Evolutionary conservation across 169 alveolate genomes (phyloP).

Genomic region (Plasmodium gonderi): DNA sequence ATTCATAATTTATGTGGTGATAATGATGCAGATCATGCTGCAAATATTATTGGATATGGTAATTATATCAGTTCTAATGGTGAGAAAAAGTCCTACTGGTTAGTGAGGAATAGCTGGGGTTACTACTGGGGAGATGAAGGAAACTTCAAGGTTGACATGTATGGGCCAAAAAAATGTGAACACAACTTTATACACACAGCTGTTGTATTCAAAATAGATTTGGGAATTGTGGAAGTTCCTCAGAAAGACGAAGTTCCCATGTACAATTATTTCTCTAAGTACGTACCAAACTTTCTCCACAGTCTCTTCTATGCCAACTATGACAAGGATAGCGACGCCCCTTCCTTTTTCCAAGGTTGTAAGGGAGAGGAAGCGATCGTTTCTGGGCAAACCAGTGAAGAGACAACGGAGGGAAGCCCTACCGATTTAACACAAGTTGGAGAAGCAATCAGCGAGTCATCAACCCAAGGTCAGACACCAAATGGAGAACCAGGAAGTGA

Average conservation of each 20-base stretch:
- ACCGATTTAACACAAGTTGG: no score
- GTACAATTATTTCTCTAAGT: not conserved
- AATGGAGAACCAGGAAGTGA: not conserved
- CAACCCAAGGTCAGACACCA: no score
- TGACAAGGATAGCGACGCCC: not conserved
- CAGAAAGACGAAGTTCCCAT: not conserved
- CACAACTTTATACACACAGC: constrained; percentile 46
- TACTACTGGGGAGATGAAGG: constrained; percentile 76
- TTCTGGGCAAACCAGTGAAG: not conserved
- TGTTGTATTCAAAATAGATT: constrained; percentile 28
- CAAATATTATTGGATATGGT: constrained; percentile 75
- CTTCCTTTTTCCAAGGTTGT: not conserved
- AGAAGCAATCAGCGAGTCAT: no score
- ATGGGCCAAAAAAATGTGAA: constrained; percentile 47
- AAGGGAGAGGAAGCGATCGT: not conserved
- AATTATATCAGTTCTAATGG: constrained; percentile 25
- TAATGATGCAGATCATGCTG: constrained; percentile 71
- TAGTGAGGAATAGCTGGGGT: constrained; percentile 71
- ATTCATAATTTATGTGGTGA: constrained; percentile 73
- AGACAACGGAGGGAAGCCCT: no score
- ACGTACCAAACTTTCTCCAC: constrained; percentile 7
- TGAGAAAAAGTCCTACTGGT: constrained; percentile 58
- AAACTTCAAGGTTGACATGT: constrained; percentile 69
- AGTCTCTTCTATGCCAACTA: not conserved
- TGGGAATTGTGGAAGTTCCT: constrained; percentile 30